phyloP scores from a whole-genome alignment of 2,329 filamentous ascomycete genomes.

The Neofusicoccum cordaticola region DNA sequence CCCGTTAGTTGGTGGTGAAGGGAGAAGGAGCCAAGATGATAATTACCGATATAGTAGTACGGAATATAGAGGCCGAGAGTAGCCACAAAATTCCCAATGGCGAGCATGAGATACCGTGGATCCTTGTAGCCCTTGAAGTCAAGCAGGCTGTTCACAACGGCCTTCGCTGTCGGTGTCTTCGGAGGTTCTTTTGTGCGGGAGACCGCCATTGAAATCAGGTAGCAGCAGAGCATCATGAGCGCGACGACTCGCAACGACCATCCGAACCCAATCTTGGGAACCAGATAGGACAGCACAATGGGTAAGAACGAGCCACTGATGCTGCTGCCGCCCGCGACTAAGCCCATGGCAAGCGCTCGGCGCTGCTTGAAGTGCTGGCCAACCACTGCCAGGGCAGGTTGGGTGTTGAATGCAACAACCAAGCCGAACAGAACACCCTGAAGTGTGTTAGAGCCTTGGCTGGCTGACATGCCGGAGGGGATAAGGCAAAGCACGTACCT shows the following conservation, averaged over 20 bases:
- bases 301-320: slow-evolving; percentile 16
- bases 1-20: not conserved
- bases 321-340: slow-evolving; percentile 14
- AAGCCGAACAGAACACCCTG: slow-evolving; percentile 17
- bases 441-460: not conserved
- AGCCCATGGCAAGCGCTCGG: slow-evolving; percentile 17
- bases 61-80: slow-evolving; percentile 17
- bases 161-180: not conserved
- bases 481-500: not conserved
- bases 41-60: slow-evolving; percentile 19
- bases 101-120: slow-evolving; percentile 10
- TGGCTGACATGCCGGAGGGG: too few relatives aligned
- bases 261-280: slow-evolving; percentile 13
- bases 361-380: slow-evolving; percentile 18
- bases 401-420: slow-evolving; percentile 17
- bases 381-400: slow-evolving; percentile 16
- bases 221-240: slow-evolving; percentile 14
- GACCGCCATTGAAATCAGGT: slow-evolving; percentile 9
- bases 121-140: slow-evolving; percentile 19
- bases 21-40: not conserved
- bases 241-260: slow-evolving; percentile 16
- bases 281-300: slow-evolving; percentile 13
- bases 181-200: slow-evolving; percentile 6
- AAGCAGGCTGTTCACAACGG: not conserved
- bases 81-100: slow-evolving; percentile 17